Conservation (phyloP, 352 stramenopile genomes). For the Phytophthora pluvialis region DNA sequence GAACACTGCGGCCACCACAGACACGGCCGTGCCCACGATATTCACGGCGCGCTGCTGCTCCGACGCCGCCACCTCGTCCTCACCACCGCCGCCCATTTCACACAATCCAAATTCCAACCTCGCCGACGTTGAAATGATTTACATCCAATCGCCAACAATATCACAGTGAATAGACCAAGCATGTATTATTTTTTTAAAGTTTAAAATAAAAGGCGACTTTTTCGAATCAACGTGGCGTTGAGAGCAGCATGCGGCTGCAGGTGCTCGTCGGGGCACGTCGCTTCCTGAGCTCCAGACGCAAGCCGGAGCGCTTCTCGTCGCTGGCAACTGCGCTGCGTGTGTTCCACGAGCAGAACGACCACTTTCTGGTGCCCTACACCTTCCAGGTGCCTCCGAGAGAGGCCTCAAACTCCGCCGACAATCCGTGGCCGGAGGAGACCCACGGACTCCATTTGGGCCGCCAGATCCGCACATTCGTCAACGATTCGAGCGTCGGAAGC, state of each 20-base stretch:
- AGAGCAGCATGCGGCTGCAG: constrained; percentile 13
- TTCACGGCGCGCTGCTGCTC: constrained; percentile 25
- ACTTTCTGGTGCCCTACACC: constrained; percentile 51
- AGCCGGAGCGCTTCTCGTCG: constrained; percentile 18
- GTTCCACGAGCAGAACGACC: constrained; percentile 46
- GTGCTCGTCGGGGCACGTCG: constrained; percentile 11
- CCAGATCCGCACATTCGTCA: constrained; percentile 39
- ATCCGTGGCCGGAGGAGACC: constrained; percentile 45
- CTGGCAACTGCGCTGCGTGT: constrained; percentile 37
- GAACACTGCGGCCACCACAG: constrained; percentile 44
- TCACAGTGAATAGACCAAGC: too few relatives aligned
- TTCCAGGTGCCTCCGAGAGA: constrained; percentile 42
- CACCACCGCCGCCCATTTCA: constrained; percentile 23
- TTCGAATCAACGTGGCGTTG: too few relatives aligned
- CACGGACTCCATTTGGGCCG: constrained; percentile 49
- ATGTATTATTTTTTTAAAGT: too few relatives aligned
- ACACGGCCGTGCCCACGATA: constrained; percentile 39
- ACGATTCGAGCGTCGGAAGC: constrained; percentile 3
- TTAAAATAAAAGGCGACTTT: too few relatives aligned
- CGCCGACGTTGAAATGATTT: too few relatives aligned
- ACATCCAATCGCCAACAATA: background rate
- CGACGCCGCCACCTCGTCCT: constrained; percentile 7
- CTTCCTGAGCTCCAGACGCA: constrained; percentile 30
- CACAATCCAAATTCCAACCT: too few relatives aligned
- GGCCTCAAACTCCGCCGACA: background rate